Conservation (phyloP, 768 basidiomycete species). For the Rhodosporidiobolus odoratus region DNA sequence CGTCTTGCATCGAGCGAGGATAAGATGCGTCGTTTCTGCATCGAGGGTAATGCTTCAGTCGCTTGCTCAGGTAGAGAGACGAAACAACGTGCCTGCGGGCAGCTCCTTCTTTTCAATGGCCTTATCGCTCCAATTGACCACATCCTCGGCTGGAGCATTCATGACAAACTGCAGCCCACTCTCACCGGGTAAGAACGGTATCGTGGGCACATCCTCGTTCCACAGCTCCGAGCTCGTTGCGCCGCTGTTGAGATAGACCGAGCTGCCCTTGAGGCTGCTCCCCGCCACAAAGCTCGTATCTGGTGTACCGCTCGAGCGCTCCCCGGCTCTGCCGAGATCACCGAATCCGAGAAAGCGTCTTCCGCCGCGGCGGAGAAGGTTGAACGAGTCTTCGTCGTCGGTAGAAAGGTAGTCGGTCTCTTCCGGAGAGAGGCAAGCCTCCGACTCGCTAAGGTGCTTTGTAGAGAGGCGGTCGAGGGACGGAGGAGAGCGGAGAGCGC, state of each 20-base stretch:
- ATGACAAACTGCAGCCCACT: slow-evolving; percentile 61
- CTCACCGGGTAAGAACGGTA: slow-evolving; percentile 48
- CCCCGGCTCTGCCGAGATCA: background rate
- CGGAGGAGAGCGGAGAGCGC: background rate
- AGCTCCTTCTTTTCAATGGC: slow-evolving; percentile 55
- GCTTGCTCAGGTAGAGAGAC: background rate
- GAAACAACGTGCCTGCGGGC: slow-evolving; percentile 3
- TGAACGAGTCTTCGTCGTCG: slow-evolving; percentile 20
- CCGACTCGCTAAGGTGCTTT: background rate
- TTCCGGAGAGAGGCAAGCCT: slow-evolving; percentile 1
- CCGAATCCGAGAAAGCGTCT: slow-evolving; percentile 11
- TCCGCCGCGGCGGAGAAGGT: background rate
- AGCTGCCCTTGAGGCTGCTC: background rate
- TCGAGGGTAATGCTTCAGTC: background rate
- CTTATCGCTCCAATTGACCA: slow-evolving; percentile 71
- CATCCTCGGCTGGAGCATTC: slow-evolving; percentile 72
- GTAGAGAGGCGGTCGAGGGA: background rate
- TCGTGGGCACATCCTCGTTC: slow-evolving; percentile 12
- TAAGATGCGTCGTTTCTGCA: slow-evolving; percentile 85
- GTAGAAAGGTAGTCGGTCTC: slow-evolving; percentile 25
- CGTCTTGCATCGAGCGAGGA: slow-evolving; percentile 73
- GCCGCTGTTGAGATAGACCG: too few species aligned
- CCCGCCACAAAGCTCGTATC: background rate
- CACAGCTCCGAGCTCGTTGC: slow-evolving; percentile 5
- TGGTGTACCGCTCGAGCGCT: background rate